Conservation (phyloP, 2,329 filamentous ascomycete species). For the Capronia epimyces region DNA sequence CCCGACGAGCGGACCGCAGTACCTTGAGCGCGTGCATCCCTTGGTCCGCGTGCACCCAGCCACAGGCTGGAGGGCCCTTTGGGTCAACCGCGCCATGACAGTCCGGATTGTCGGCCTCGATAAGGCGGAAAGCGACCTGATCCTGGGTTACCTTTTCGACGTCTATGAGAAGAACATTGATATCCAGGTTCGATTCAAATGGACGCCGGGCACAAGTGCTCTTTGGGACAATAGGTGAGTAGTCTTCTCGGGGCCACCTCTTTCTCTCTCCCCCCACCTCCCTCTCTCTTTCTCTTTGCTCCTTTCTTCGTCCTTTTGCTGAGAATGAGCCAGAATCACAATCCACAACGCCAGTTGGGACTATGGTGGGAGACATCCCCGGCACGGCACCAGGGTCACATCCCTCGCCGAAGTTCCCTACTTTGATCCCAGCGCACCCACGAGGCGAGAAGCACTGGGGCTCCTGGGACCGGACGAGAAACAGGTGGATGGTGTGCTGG, state of each 20-base stretch:
- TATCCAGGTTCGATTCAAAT: slow-evolving; percentile 28
- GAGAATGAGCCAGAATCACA: slow-evolving; percentile 55
- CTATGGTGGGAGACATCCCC: slow-evolving; percentile 24
- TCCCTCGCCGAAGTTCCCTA: slow-evolving; percentile 67
- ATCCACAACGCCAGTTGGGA: slow-evolving; percentile 44
- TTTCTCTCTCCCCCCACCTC: too few relatives aligned
- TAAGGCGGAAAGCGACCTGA: slow-evolving; percentile 26
- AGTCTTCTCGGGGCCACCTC: too few relatives aligned
- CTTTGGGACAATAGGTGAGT: slow-evolving; percentile 40
- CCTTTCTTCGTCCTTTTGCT: neutral
- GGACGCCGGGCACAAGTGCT: slow-evolving; percentile 26
- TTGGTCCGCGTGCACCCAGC: slow-evolving; percentile 50
- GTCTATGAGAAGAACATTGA: slow-evolving; percentile 33
- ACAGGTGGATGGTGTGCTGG: slow-evolving; percentile 23
- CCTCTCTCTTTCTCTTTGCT: slow-evolving; percentile 57
- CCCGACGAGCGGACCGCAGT: slow-evolving; percentile 45
- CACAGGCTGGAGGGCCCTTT: slow-evolving; percentile 30
- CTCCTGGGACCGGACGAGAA: slow-evolving; percentile 54
- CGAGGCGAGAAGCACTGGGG: slow-evolving; percentile 61
- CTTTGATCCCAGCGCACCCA: slow-evolving; percentile 60
- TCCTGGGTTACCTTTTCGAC: slow-evolving; percentile 35
- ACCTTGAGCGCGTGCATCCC: slow-evolving; percentile 40
- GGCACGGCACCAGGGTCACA: slow-evolving; percentile 68
- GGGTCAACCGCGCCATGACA: slow-evolving; percentile 27
- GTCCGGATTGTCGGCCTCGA: slow-evolving; percentile 29